A percentile compares a stretch with the other conserved stretches of the same genome.
phyloP scores from a whole-genome alignment of 2,329 filamentous ascomycete genomes.

The Fusarium dlaminii region DNA sequence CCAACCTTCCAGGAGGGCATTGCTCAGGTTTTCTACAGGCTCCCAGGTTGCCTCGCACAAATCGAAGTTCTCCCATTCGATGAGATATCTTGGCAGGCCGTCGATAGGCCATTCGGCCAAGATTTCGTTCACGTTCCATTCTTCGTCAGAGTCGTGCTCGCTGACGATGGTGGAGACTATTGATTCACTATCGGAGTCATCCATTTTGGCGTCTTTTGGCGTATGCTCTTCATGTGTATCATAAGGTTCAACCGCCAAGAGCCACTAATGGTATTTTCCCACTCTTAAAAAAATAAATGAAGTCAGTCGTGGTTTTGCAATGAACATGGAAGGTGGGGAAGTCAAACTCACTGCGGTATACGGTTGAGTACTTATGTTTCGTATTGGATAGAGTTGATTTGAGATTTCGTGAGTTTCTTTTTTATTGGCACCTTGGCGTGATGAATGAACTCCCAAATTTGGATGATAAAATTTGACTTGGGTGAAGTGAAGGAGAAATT shows the following conservation, averaged over 20 bases:
- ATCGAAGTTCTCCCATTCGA: constrained; percentile 51
- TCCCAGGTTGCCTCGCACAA: constrained; percentile 60
- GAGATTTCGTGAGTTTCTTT: background rate
- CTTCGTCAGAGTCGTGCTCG: constrained; percentile 50
- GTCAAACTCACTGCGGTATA: background rate
- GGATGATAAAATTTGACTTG: background rate
- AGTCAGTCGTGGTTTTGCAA: background rate
- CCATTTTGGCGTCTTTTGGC: constrained; percentile 2
- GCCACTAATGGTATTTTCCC: background rate
- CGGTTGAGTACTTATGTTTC: background rate
- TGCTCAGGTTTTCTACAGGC: constrained; percentile 54
- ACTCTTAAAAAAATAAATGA: background rate
- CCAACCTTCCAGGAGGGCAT: constrained; percentile 55
- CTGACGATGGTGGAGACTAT: constrained; percentile 48
- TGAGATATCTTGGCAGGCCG: constrained; percentile 45
- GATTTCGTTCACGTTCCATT: constrained; percentile 63
- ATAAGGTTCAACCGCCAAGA: background rate
- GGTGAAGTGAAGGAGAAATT: background rate
- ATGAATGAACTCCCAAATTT: background rate
- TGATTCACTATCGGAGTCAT: constrained; percentile 44
- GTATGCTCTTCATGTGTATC: background rate
- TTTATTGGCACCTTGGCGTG: background rate
- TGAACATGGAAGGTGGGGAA: background rate
- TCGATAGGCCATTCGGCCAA: constrained; percentile 55
- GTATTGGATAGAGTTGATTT: background rate